Evolutionary conservation across 495 filamentous ascomycete species (phyloP).

Genomic region (Daldinia loculata): DNA sequence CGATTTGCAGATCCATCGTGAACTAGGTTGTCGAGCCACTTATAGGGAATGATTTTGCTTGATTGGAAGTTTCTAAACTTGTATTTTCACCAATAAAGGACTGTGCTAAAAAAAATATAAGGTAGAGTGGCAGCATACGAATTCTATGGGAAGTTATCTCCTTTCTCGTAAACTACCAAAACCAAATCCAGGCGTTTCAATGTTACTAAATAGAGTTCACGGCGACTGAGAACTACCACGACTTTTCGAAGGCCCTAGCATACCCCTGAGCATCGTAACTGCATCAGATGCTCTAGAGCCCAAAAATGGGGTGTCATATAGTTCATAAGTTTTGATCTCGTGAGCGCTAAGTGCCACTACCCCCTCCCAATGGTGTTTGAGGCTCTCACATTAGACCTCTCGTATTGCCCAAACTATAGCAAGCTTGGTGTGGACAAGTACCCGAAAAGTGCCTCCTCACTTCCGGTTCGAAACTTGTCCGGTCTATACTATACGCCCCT

Average conservation of each 20-base stretch:
- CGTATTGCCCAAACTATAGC: neutral
- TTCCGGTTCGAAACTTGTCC: slow-evolving; percentile 8
- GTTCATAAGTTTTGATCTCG: neutral
- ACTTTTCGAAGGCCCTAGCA: neutral
- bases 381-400: slow-evolving; percentile 4
- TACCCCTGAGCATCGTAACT: neutral
- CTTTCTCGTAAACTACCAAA: too few relatives aligned
- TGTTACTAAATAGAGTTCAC: neutral
- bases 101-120: too few relatives aligned
- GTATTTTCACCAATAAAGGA: neutral
- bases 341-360: slow-evolving; percentile 7
- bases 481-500: neutral
- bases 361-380: slow-evolving; percentile 11
- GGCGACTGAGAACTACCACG: neutral
- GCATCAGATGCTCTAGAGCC: neutral
- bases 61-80: neutral
- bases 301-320: neutral
- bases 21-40: neutral
- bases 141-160: too few relatives aligned
- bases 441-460: neutral
- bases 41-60: too few relatives aligned
- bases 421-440: neutral
- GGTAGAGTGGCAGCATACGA: too few relatives aligned
- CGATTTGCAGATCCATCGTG: neutral
- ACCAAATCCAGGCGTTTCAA: neutral